Evolutionary conservation across 805 yeast genomes (phyloP), one percentile per base, ranked within the genome.

Genomic region (Ogataea trehalophila): DNA sequence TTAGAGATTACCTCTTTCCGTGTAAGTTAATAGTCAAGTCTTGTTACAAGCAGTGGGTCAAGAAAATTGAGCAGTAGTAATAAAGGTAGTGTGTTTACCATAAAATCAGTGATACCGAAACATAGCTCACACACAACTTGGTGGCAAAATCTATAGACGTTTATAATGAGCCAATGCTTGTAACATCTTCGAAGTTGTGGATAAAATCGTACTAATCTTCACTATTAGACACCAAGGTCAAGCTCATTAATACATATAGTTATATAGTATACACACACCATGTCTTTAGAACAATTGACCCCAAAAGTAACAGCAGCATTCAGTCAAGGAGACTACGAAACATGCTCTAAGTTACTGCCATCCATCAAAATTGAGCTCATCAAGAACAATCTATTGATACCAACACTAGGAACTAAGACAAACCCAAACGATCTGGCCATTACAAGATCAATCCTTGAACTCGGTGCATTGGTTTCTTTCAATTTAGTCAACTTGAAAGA

Each of bases 401-500:
- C 97, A 17, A 45, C 62, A 16, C 48, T 67, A 6, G 72, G 68
- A 44, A 58, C 66, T 46, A 66, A 53, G 44, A 66, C 57, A 65
- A 75, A 75, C 47, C 62, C 80, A 34, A 78, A 76, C 49, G 97
- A 91, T 68, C 75, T 90, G 48, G 73, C 77, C 50, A 87, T 89
- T 37, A 81, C 96, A 7, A 82, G 95, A 56, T 80, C 85, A 37
- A 85, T 92, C 39, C 71, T 94, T 43, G 98, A 94, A 65, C 79
- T 90, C 50, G 97, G 96, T 13, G 95, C 96, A 0, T 71, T 92
- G 45, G 77, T 87, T 16, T 77, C 91, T 43, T 80, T 94, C 51
- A 83, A 84, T 55, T 64, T 77, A 39, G 68, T 76, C 34, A 76
- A 86, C 52, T 79, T 84, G 58, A 75, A 68, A 18, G 75, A 76